Evolutionary conservation across 1,284 basidiomycete genomes (phyloP).

Genomic region (Coniferiporia sulphurascens): DNA sequence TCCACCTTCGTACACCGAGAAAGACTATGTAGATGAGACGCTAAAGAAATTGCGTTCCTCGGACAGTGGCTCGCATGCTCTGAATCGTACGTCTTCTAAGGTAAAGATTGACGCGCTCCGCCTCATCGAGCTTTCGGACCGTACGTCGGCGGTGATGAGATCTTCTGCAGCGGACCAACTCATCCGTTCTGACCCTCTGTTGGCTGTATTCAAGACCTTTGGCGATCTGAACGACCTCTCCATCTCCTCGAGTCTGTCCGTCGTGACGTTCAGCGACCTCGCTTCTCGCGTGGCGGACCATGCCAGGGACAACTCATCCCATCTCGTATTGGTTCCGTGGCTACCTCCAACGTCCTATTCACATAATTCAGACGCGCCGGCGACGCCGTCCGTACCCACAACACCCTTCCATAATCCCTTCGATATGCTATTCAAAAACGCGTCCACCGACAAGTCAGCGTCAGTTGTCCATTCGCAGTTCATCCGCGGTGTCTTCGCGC

Average conservation of each 20-base stretch:
- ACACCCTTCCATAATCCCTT: conserved; percentile 41
- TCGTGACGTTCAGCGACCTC: conserved; percentile 56
- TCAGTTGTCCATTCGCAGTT: conserved; percentile 49
- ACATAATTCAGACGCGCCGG: conserved; percentile 20
- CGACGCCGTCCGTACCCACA: conserved; percentile 17
- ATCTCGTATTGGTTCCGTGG: conserved; percentile 67
- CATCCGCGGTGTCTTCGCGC: conserved; percentile 55
- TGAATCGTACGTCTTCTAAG: conserved; percentile 4
- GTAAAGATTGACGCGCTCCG: conserved; percentile 44
- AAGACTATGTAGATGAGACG: not conserved
- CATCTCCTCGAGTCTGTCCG: conserved; percentile 46
- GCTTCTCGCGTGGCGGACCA: conserved; percentile 48
- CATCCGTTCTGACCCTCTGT: conserved; percentile 52
- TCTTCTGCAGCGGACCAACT: conserved; percentile 53
- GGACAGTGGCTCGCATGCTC: not conserved
- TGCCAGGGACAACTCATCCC: conserved; percentile 40
- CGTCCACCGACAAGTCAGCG: conserved; percentile 27
- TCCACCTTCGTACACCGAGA: conserved; percentile 27
- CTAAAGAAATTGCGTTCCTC: conserved; percentile 5
- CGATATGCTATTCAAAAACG: conserved; percentile 54
- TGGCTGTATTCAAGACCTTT: conserved; percentile 61
- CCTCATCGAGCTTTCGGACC: conserved; percentile 64
- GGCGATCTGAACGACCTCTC: conserved; percentile 52
- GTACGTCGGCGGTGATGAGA: conserved; percentile 66
- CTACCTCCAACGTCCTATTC: conserved; percentile 32